A percentile compares a stretch with the other conserved stretches of the same genome.
Evolutionary conservation across 192 early-diverging fungal genomes (phyloP).

Genomic region (Podila epicladia): DNA sequence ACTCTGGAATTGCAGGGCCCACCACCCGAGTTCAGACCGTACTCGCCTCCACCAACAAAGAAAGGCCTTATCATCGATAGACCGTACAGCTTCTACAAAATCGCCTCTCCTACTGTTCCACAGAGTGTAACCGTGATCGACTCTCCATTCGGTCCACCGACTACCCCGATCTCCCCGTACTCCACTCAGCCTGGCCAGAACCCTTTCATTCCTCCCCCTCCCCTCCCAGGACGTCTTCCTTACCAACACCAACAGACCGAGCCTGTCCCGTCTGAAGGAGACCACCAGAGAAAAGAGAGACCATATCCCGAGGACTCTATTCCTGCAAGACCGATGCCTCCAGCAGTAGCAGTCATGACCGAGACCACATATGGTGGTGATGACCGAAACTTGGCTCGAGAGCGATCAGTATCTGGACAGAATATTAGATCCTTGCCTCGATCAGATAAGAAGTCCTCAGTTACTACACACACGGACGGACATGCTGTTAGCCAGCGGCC

Average conservation of each 20-base stretch:
- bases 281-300: slow-evolving; percentile 1
- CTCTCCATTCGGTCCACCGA: slow-evolving; percentile 32
- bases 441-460: neutral
- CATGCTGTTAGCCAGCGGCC: no score
- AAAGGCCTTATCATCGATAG: slow-evolving; percentile 30
- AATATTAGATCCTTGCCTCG: neutral
- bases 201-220: slow-evolving; percentile 26
- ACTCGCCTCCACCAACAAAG: slow-evolving; percentile 24
- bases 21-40: neutral
- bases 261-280: no score
- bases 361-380: neutral
- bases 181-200: slow-evolving; percentile 29
- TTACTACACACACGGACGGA: neutral
- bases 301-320: slow-evolving; percentile 26
- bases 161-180: neutral
- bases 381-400: neutral
- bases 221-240: neutral
- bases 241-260: neutral
- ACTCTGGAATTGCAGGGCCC: neutral
- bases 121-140: slow-evolving; percentile 36
- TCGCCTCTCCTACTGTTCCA: slow-evolving; percentile 26
- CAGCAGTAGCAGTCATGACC: neutral
- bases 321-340: neutral
- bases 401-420: slow-evolving; percentile 14
- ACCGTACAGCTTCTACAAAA: slow-evolving; percentile 43